A percentile compares a stretch with the other conserved stretches of the same genome.
phyloP scores from a whole-genome alignment of 2,329 filamentous ascomycete genomes.

The Chrysosporium keratinophilum region DNA sequence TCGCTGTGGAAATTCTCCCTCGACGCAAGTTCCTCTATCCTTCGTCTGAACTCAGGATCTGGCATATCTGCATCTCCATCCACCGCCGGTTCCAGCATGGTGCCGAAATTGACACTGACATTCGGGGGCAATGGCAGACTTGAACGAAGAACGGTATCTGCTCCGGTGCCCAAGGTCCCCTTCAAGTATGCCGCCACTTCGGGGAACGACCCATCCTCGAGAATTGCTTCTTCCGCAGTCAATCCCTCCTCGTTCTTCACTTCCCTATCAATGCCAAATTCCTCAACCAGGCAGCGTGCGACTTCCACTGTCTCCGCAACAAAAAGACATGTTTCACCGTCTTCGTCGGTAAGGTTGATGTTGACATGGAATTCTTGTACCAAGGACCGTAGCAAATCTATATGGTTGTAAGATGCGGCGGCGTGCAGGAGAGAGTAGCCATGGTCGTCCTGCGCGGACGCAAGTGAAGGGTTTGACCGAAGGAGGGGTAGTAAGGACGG shows the following conservation, averaged over 20 bases:
- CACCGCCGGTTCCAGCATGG: constrained; percentile 50
- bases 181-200: constrained; percentile 63
- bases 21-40: constrained; percentile 80
- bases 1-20: constrained; percentile 74
- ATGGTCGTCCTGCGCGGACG: constrained; percentile 71
- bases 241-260: constrained; percentile 62
- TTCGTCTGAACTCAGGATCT: constrained; percentile 70
- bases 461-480: constrained; percentile 61
- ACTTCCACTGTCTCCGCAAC: constrained; percentile 74
- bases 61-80: constrained; percentile 53
- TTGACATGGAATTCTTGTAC: constrained; percentile 67
- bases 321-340: constrained; percentile 89
- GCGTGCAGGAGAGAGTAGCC: constrained; percentile 93
- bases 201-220: constrained; percentile 66
- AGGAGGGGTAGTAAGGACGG: constrained; percentile 64
- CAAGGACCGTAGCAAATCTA: constrained; percentile 65
- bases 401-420: constrained; percentile 81
- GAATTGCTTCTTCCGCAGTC: constrained; percentile 72
- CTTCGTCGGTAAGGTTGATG: constrained; percentile 75
- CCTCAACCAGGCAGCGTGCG: constrained; percentile 69
- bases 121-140: constrained; percentile 63
- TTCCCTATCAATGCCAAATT: constrained; percentile 59
- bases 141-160: constrained; percentile 30
- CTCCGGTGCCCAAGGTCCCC: constrained; percentile 24
- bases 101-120: constrained; percentile 65